Conservation (phyloP, 495 filamentous ascomycete genomes). For the Chlorociboria aeruginascens region DNA sequence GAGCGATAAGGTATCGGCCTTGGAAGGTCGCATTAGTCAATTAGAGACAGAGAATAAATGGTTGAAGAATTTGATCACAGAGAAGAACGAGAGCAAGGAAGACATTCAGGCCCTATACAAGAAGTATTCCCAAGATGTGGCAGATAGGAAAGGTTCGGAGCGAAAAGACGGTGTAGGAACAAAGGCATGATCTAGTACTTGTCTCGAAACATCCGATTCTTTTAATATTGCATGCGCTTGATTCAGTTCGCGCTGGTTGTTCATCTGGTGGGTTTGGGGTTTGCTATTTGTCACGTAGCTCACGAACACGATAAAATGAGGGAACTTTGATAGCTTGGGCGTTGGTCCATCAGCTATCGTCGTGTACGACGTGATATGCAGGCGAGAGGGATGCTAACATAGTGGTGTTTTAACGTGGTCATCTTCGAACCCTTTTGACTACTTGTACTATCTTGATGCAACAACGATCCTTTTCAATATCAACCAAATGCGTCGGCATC, state of each 20-base stretch:
- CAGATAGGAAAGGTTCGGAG: slow-evolving; percentile 12
- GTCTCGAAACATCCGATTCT: neutral
- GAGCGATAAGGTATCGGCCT: slow-evolving; percentile 61
- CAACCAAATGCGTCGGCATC: no score
- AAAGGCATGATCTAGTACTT: slow-evolving; percentile 29
- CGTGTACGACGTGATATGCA: no score
- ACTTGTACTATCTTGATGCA: no score
- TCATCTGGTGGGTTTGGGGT: neutral
- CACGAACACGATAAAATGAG: neutral
- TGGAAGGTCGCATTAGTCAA: slow-evolving; percentile 74
- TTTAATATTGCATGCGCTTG: slow-evolving; percentile 1
- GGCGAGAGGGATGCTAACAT: no score
- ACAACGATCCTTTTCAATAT: no score
- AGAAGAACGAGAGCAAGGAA: slow-evolving; percentile 64
- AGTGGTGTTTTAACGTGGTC: no score
- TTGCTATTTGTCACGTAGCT: neutral
- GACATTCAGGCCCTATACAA: slow-evolving; percentile 25
- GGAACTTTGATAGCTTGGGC: no score
- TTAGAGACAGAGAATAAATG: slow-evolving; percentile 95
- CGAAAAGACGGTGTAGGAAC: slow-evolving; percentile 18
- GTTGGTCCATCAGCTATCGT: no score
- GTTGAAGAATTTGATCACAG: slow-evolving; percentile 86
- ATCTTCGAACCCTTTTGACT: no score
- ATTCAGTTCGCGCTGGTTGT: slow-evolving; percentile 6
- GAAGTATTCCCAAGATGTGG: slow-evolving; percentile 15